Evolutionary conservation across 2,329 filamentous ascomycete species (phyloP), one percentile per base, ranked within the genome.

Genomic region (Bertia moriformis): DNA sequence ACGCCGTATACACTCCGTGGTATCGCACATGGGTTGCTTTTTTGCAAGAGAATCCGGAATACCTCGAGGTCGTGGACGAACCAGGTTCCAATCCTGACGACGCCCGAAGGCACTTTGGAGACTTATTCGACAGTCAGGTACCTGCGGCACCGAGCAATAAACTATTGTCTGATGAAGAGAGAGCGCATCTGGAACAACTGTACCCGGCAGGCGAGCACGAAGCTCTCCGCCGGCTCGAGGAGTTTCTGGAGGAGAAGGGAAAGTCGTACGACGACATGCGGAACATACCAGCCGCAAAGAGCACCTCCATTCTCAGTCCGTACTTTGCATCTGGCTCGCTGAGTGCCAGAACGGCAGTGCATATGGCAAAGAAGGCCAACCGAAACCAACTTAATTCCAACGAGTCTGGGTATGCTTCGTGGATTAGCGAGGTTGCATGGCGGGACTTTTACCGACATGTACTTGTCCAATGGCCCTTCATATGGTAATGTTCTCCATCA

Each of bases 1-100:
- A 78, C 48, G 66, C 73, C 0, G 74, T 82, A 2, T 83, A 80
- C 44, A 70, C 59, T 4, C 78, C 77, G 0, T 83, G 76, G 76
- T 78, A 66, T 50, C 63, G 71, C 12, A 50, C 72, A 1, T 83
- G 78, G 76, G 49, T 78, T 13, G 62, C 65, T 3, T 65, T 77
- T 48, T 46, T 82, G 4, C 69, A 78, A 40, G 58, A 63, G 4
- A 65, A 80, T 45, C 65, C 66, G 0, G 57, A 72, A 4, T 52
- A 73, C 2, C 56, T 82, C 1, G 58, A 71, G 14, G 54, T 67
- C 19, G 66, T 61, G 4, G 62, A 67, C 3, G 52, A 61, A 4
- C 76, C 76, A 0, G 47, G 49, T 0, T 54, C 59, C 29, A 83
- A 82, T 43, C 65, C 70, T 0, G 35, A 51, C 0, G 15, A 17